Conservation (phyloP, 2,329 filamentous ascomycete species). For the Tolypocladium album region DNA sequence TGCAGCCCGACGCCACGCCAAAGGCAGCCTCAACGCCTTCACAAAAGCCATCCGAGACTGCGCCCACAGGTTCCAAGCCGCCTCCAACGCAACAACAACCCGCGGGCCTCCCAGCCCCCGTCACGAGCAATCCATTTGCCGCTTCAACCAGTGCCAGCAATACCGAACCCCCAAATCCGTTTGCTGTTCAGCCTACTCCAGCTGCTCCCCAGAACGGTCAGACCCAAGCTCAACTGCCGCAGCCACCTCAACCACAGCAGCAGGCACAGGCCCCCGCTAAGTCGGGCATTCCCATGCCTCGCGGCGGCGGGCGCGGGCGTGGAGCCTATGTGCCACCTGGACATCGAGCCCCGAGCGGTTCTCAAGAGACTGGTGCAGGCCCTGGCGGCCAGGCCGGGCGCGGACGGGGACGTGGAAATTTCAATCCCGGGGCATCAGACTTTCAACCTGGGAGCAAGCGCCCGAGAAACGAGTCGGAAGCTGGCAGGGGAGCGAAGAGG, state of each 20-base stretch:
- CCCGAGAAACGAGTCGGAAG: slow-evolving; percentile 40
- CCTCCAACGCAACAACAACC: slow-evolving; percentile 7
- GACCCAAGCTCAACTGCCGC: slow-evolving; percentile 1
- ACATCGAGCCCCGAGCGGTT: slow-evolving; percentile 23
- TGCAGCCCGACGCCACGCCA: background rate
- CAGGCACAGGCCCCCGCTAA: slow-evolving; percentile 12
- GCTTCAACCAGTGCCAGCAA: slow-evolving; percentile 8
- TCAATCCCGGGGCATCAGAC: slow-evolving; percentile 43
- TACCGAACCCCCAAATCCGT: slow-evolving; percentile 15
- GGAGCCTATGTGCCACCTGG: slow-evolving; percentile 27
- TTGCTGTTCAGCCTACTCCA: slow-evolving; percentile 5
- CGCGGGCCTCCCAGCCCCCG: slow-evolving; percentile 10
- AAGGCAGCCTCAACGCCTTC: slow-evolving; percentile 2
- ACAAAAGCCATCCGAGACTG: slow-evolving; percentile 6
- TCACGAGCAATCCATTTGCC: slow-evolving; percentile 21
- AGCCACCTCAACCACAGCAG: slow-evolving; percentile 10
- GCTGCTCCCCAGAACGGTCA: slow-evolving; percentile 4
- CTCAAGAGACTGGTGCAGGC: slow-evolving; percentile 23
- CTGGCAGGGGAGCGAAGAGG: slow-evolving; percentile 29
- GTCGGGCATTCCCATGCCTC: slow-evolving; percentile 30
- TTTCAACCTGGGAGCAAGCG: slow-evolving; percentile 49
- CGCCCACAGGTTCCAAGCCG: slow-evolving; percentile 5
- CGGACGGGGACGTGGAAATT: slow-evolving; percentile 24
- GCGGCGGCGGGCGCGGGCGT: slow-evolving; percentile 28
- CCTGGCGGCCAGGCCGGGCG: slow-evolving; percentile 17